phyloP scores from a whole-genome alignment of 768 basidiomycete genomes.

The Lentinula edodes region DNA sequence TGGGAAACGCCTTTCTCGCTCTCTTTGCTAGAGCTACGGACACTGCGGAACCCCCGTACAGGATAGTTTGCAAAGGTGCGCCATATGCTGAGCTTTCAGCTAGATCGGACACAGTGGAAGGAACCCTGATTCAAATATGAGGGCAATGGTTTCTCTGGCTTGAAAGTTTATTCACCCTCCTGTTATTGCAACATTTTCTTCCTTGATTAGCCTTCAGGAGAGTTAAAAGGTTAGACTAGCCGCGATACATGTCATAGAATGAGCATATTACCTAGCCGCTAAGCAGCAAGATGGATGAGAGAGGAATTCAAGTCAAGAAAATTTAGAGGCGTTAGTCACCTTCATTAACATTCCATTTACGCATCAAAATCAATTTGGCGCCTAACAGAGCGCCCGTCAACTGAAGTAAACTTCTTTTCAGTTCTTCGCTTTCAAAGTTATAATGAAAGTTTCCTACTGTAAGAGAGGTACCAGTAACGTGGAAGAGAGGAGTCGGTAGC shows the following conservation, averaged over 20 bases:
- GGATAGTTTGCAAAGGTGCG: background rate
- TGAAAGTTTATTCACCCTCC: background rate
- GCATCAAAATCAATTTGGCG: background rate
- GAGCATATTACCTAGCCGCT: background rate
- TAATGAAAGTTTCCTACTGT: background rate
- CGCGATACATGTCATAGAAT: background rate
- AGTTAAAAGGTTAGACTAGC: background rate
- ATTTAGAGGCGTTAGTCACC: background rate
- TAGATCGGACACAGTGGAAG: background rate
- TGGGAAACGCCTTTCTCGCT: slow-evolving; percentile 5
- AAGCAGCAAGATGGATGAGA: background rate
- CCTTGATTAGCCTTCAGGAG: background rate
- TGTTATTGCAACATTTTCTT: background rate
- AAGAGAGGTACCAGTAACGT: slow-evolving; percentile 2
- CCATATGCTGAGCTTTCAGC: slow-evolving; percentile 1
- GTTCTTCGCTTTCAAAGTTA: too few species aligned
- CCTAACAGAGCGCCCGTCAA: background rate
- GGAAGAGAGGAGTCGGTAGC: slow-evolving; percentile 4
- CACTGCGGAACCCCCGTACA: background rate
- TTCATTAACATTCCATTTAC: slow-evolving; percentile 3
- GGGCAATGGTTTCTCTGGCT: background rate
- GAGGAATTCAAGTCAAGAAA: background rate
- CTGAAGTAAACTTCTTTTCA: background rate
- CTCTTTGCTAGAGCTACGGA: background rate
- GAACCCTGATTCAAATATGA: background rate